phyloP scores from a whole-genome alignment of 495 filamentous ascomycete species.

The Aspergillus hancockii region DNA sequence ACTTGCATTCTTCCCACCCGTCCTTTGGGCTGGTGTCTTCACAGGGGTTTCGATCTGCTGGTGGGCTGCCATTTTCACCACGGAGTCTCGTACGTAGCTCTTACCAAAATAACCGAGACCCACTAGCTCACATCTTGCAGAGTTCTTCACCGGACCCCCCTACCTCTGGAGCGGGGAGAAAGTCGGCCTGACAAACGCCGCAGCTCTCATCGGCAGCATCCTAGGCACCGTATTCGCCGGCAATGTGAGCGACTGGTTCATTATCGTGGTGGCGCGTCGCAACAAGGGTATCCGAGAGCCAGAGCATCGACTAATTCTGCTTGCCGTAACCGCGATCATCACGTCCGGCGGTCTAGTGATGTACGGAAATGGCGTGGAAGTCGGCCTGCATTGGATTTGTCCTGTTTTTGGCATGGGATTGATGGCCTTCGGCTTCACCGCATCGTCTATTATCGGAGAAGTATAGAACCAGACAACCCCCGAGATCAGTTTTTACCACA shows the following conservation, averaged over 20 bases:
- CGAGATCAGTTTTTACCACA: too few species aligned
- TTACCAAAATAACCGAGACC: not conserved
- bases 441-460: slow-evolving; percentile 10
- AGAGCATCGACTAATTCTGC: slow-evolving; percentile 11
- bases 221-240: slow-evolving; percentile 12
- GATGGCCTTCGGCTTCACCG: slow-evolving; percentile 11
- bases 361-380: slow-evolving; percentile 7
- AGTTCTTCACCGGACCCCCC: slow-evolving; percentile 11
- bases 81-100: slow-evolving; percentile 4
- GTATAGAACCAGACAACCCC: not conserved
- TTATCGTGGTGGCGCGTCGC: slow-evolving; percentile 3
- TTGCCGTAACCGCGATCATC: slow-evolving; percentile 3
- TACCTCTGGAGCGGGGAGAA: slow-evolving; percentile 12
- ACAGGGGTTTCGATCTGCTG: slow-evolving; percentile 10
- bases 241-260: slow-evolving; percentile 9
- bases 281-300: slow-evolving; percentile 20
- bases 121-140: not conserved
- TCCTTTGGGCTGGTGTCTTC: slow-evolving; percentile 3
- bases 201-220: slow-evolving; percentile 10
- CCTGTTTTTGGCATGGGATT: slow-evolving; percentile 6
- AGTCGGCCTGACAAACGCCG: slow-evolving; percentile 11
- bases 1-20: slow-evolving; percentile 2
- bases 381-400: not conserved
- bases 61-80: slow-evolving; percentile 8
- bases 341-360: slow-evolving; percentile 9